phyloP scores from a whole-genome alignment of 2,329 filamentous ascomycete species.

The Coniochaeta pulveracea region DNA sequence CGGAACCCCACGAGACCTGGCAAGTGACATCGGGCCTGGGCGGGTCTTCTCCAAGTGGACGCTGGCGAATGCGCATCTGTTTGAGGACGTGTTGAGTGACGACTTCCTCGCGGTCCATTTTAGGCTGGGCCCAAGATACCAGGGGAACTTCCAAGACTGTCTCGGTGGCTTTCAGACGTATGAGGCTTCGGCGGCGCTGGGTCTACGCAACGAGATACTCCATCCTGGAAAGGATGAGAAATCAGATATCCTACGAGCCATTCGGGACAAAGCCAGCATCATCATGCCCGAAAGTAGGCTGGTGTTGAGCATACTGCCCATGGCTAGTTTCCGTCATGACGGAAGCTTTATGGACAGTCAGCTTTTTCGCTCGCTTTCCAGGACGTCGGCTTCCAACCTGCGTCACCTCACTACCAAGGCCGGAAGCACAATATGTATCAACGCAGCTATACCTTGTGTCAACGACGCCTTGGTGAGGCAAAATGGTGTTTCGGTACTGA shows the following conservation, averaged over 20 bases:
- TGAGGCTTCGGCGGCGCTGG: slow-evolving; percentile 79
- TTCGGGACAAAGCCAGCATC: slow-evolving; percentile 71
- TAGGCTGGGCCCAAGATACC: slow-evolving; percentile 80
- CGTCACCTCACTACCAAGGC: slow-evolving; percentile 60
- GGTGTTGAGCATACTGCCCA: slow-evolving; percentile 72
- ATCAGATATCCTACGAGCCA: slow-evolving; percentile 84
- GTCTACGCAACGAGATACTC: slow-evolving; percentile 81
- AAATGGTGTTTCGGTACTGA: slow-evolving; percentile 71
- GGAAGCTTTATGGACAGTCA: slow-evolving; percentile 69
- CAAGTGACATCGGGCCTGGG: slow-evolving; percentile 61
- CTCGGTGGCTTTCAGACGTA: slow-evolving; percentile 96
- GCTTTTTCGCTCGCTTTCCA: slow-evolving; percentile 65
- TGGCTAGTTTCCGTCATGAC: slow-evolving; percentile 70
- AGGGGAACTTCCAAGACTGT: slow-evolving; percentile 94
- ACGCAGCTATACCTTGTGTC: slow-evolving; percentile 75
- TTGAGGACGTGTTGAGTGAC: slow-evolving; percentile 79
- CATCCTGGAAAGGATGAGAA: slow-evolving; percentile 82
- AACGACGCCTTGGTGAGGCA: slow-evolving; percentile 77
- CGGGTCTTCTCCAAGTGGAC: slow-evolving; percentile 76
- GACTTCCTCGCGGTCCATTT: slow-evolving; percentile 86
- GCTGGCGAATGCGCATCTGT: slow-evolving; percentile 77
- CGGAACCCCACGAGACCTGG: slow-evolving; percentile 83
- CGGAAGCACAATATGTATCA: slow-evolving; percentile 72
- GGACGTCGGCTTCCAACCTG: slow-evolving; percentile 55
- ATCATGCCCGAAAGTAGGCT: slow-evolving; percentile 75